Percentiles rank a stretch among this genome's conserved stretches.
Conservation (phyloP, 2,329 filamentous ascomycete species). For the Ophiostoma pallidulum region DNA sequence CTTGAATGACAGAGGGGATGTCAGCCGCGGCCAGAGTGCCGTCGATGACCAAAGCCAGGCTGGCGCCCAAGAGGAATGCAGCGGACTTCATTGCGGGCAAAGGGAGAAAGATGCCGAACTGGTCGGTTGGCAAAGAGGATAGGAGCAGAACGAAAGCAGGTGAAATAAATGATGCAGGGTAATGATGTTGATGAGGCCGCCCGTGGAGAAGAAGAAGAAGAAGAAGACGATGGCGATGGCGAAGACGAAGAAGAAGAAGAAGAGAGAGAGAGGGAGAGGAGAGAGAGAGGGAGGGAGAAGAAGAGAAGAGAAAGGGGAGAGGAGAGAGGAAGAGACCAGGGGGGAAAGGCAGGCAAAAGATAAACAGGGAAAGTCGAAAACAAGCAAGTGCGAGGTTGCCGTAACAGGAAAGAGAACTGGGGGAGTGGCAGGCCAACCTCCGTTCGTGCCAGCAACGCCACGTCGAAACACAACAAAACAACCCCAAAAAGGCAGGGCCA, state of each 20-base stretch:
- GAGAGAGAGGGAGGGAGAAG: background rate
- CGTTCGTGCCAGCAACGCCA: too few relatives aligned
- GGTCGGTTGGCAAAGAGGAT: background rate
- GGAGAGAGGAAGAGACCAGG: background rate
- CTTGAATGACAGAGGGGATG: too few relatives aligned
- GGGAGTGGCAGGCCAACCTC: too few relatives aligned
- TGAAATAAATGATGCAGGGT: conserved; percentile 8
- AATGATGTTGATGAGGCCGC: conserved; percentile 11
- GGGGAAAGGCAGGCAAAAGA: too few relatives aligned
- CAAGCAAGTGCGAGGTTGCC: too few relatives aligned
- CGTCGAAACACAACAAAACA: too few relatives aligned
- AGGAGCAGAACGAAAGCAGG: background rate
- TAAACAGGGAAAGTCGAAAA: background rate
- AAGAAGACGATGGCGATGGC: background rate
- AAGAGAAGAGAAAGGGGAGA: background rate
- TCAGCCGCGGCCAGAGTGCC: too few relatives aligned
- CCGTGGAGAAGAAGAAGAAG: conserved; percentile 2
- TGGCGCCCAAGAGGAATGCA: conserved; percentile 11
- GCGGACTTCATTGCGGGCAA: conserved; percentile 15
- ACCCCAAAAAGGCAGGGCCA: background rate
- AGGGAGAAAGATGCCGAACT: background rate
- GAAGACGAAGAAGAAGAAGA: background rate
- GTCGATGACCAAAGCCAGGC: conserved; percentile 6
- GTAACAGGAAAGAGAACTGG: too few relatives aligned
- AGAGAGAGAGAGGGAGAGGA: background rate